These are phyloP conservation scores for Basipetospora chlamydospora DNA, from an alignment of 2,329 filamentous ascomycete species.

Conservation along the genomic window DNA sequence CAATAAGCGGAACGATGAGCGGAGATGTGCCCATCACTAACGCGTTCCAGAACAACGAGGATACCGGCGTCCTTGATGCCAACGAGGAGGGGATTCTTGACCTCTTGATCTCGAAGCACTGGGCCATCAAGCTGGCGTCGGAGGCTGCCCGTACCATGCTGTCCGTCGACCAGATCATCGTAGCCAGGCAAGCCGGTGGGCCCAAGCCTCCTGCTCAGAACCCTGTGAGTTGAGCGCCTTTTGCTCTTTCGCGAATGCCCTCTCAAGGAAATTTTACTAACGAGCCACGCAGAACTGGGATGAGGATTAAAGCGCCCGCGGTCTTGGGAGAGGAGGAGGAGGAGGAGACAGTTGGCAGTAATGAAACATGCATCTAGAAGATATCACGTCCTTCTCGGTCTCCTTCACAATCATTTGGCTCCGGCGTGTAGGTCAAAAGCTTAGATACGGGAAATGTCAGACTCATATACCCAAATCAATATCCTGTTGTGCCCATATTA, in stretches of 20 bases:
- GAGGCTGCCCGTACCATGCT: constrained; percentile 88
- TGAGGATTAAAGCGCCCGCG: constrained; percentile 30
- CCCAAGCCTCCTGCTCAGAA: constrained; percentile 95
- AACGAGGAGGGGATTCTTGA: constrained; percentile 83
- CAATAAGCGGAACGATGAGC: too few relatives aligned
- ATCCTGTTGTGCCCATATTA: too few relatives aligned
- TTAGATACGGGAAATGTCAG: too few relatives aligned
- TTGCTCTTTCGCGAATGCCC: not conserved
- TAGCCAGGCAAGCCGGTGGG: constrained; percentile 89
- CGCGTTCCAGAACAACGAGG: constrained; percentile 49
- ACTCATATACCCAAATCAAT: too few relatives aligned
- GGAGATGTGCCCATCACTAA: not conserved
- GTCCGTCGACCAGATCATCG: constrained; percentile 97
- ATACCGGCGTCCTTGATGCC: constrained; percentile 70
- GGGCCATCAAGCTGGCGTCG: constrained; percentile 94
- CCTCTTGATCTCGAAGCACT: constrained; percentile 79
- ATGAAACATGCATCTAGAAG: too few relatives aligned
- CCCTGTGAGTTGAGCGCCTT: constrained; percentile 44
- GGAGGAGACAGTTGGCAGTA: not conserved
- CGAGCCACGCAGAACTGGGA: constrained; percentile 42
- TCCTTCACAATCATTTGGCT: too few relatives aligned
- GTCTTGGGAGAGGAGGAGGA: too few relatives aligned
- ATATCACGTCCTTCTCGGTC: too few relatives aligned
- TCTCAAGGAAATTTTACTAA: too few relatives aligned
- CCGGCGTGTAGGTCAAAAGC: too few relatives aligned